Evolutionary conservation across 352 stramenopile species (phyloP).

Genomic region (Phytopythium chamaehyphon): DNA sequence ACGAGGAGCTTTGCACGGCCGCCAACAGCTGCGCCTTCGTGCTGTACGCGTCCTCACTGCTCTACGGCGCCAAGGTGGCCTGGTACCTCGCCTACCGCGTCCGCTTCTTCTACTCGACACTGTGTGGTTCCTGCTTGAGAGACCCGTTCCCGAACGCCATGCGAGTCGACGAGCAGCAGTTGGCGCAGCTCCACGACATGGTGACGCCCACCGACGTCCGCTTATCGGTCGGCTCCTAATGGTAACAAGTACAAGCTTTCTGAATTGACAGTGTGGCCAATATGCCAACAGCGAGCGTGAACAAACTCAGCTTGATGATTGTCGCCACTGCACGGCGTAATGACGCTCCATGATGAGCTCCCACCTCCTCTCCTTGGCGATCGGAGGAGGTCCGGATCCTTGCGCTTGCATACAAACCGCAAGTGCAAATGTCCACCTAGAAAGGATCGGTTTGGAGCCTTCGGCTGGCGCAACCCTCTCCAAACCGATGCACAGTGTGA

Average conservation of each 20-base stretch:
- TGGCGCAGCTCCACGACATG: slow-evolving; percentile 14
- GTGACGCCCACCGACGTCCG: slow-evolving; percentile 4
- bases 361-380: too few species aligned
- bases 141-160: slow-evolving; percentile 31
- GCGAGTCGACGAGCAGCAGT: slow-evolving; percentile 17
- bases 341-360: too few species aligned
- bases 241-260: too few species aligned
- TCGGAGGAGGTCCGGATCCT: too few species aligned
- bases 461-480: too few species aligned
- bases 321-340: neutral
- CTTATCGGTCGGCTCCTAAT: neutral
- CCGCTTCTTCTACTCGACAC: slow-evolving; percentile 25
- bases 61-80: slow-evolving; percentile 31
- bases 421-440: too few species aligned
- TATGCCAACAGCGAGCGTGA: too few species aligned
- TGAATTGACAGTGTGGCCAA: too few species aligned
- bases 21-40: slow-evolving; percentile 28
- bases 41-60: slow-evolving; percentile 20
- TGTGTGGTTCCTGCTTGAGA: slow-evolving; percentile 23
- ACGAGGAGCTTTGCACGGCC: slow-evolving; percentile 26
- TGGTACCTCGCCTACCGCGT: slow-evolving; percentile 36
- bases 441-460: too few species aligned
- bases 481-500: too few species aligned
- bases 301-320: neutral
- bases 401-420: too few species aligned